These are phyloP conservation scores for Malassezia sympodialis DNA, from an alignment of 1,284 basidiomycete genomes.

Conservation along the genomic window DNA sequence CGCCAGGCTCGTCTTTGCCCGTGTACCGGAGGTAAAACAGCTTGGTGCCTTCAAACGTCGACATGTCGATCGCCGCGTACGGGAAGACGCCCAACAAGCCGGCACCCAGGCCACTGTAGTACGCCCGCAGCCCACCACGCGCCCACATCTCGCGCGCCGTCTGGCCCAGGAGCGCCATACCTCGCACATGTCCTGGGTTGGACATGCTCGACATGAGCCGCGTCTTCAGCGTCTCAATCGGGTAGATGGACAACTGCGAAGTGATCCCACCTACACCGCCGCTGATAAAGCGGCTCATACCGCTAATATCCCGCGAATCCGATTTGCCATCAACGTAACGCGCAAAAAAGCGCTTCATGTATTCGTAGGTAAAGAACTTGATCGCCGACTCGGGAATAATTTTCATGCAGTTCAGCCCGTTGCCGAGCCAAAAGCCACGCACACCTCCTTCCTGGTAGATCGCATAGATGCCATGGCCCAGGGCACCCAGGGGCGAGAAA, in stretches of 20 bases:
- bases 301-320: conserved; percentile 79
- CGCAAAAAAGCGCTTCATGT: conserved; percentile 88
- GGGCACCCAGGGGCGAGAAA: conserved; percentile 52
- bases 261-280: conserved; percentile 90
- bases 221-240: conserved; percentile 47
- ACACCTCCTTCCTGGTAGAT: conserved; percentile 70
- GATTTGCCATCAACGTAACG: conserved; percentile 81
- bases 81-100: conserved; percentile 51
- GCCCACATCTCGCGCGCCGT: conserved; percentile 60
- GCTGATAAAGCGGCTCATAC: conserved; percentile 80
- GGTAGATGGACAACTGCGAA: conserved; percentile 63
- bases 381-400: conserved; percentile 96
- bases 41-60: conserved; percentile 51
- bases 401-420: conserved; percentile 64
- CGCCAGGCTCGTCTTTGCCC: conserved; percentile 49
- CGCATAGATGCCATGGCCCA: conserved; percentile 62
- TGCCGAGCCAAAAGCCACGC: conserved; percentile 77
- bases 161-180: conserved; percentile 52
- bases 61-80: conserved; percentile 50
- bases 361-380: conserved; percentile 94
- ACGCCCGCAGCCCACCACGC: conserved; percentile 70
- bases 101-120: conserved; percentile 77
- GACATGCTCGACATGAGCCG: conserved; percentile 63
- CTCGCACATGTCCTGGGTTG: conserved; percentile 54
- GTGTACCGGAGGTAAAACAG: conserved; percentile 49